Evolutionary conservation across 257 asterid genomes (phyloP).

Genomic region (Solanum stenotomum): DNA sequence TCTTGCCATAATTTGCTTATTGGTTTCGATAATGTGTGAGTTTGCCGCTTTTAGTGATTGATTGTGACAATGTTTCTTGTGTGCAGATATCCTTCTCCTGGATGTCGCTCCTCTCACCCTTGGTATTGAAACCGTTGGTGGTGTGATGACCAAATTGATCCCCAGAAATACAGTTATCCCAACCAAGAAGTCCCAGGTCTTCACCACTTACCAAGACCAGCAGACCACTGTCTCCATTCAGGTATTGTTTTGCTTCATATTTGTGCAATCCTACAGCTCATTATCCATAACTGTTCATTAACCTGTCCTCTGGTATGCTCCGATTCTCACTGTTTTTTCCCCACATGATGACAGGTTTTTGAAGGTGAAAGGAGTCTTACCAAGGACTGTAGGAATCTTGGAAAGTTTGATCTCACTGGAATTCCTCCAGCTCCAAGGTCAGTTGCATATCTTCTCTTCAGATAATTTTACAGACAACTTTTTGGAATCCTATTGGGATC

Average conservation of each 20-base stretch:
- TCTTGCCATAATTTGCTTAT: neutral
- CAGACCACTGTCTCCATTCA: constrained; percentile 86
- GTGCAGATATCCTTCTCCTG: constrained; percentile 79
- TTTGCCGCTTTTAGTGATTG: neutral
- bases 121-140: constrained; percentile 97
- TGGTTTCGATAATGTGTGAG: neutral
- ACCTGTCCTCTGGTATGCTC: neutral
- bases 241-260: constrained; percentile 29
- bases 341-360: constrained; percentile 43
- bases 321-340: neutral
- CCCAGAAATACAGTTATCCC: constrained; percentile 96
- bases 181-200: constrained; percentile 89
- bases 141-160: constrained; percentile 97
- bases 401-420: constrained; percentile 84
- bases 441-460: neutral
- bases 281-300: neutral
- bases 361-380: constrained; percentile 97
- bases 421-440: constrained; percentile 96
- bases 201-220: constrained; percentile 97
- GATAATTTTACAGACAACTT: neutral
- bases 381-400: constrained; percentile 88
- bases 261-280: neutral
- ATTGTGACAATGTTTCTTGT: neutral
- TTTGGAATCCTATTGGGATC: neutral
- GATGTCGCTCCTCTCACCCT: constrained; percentile 94